Evolutionary conservation across 495 filamentous ascomycete species (phyloP), one percentile per base, ranked within the genome.

Genomic region (Penicillium pancosmium): DNA sequence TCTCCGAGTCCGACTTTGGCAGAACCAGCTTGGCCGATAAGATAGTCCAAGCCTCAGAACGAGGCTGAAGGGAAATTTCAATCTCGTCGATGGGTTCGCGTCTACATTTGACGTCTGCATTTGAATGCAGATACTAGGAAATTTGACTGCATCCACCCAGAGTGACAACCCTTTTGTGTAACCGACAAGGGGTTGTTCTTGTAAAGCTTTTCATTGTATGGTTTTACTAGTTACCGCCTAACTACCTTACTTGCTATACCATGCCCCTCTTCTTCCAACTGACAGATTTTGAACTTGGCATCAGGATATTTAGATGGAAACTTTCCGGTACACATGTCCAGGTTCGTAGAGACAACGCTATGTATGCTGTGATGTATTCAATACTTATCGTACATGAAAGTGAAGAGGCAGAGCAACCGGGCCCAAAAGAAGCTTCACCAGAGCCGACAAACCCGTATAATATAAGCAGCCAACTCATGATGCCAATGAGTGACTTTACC

Each of bases 1-100:
- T 57, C 67, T 70, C 67, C 67, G 67, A 70, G 67, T 70, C 65
- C 62, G 62, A 70, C 47, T 62, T 69, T 68, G 67, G 65, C 67
- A 70, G 62, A 65, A 59, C 16, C 62, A 35, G 44, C 53, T 58
- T 43, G 38, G 46, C 62, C 60, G 68, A 70, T 68, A 68, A 68
- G 68, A 67, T 67, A 66, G 44, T 18, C 9, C 9, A 16, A 12
- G 19, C 1, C 19, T 21, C 19, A 21, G 27, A 59, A 41, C 34
- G 27, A 51, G 52, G 46, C 46, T 48, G 46, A 48, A 15, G 9
- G 6, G 27, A 34, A 34, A 46, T 21, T 43, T 55, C 53, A 47
- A 55, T 34, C 18, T 55, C 16, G 27, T 23, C 49, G 25, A 51
- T 12, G 23, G 5, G 7, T 10, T n/a, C 21, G 21, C 23, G 21